Conservation (phyloP, 108 stramenopile genomes). For the Fragilariopsis cylindrus region DNA sequence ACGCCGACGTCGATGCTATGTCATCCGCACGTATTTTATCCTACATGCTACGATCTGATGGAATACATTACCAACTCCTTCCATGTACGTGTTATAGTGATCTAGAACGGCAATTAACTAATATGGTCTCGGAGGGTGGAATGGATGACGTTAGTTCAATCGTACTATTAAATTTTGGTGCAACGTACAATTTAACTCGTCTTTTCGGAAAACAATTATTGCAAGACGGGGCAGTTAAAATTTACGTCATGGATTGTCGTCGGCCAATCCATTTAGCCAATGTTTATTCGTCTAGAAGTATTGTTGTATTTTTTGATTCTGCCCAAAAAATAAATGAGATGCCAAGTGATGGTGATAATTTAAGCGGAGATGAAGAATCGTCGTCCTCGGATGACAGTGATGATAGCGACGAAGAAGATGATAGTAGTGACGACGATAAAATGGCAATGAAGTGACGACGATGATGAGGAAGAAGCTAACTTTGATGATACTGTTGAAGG, state of each 20-base stretch:
- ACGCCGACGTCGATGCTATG: conserved; percentile 79
- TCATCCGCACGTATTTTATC: conserved; percentile 68
- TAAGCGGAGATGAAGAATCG: conserved; percentile 64
- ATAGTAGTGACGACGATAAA: conserved; percentile 39
- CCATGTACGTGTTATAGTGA: conserved; percentile 53
- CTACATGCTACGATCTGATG: conserved; percentile 76
- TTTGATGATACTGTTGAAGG: conserved; percentile 37
- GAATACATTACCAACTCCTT: conserved; percentile 65
- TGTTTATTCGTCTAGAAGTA: conserved; percentile 57
- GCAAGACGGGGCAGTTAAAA: conserved; percentile 12
- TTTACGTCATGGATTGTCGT: conserved; percentile 81
- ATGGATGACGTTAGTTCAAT: conserved; percentile 50
- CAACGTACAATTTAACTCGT: conserved; percentile 57
- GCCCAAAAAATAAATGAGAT: conserved; percentile 49
- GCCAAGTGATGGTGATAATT: conserved; percentile 83
- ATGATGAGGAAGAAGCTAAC: conserved; percentile 20
- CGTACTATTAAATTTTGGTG: conserved; percentile 76
- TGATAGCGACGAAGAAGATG: conserved; percentile 45
- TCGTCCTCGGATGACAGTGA: conserved; percentile 23
- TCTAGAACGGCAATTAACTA: conserved; percentile 10
- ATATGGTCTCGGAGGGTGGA: conserved; percentile 2
- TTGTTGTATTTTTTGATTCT: conserved; percentile 75
- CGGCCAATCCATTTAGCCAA: conserved; percentile 82
- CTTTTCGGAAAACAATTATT: conserved; percentile 36
- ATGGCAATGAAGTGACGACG: conserved; percentile 43